A percentile compares a stretch with the other conserved stretches of the same genome.
These are phyloP conservation scores for Cotoneaster glaucophyllus DNA, from an alignment of 306 rosid genomes.

Conservation along the genomic window DNA sequence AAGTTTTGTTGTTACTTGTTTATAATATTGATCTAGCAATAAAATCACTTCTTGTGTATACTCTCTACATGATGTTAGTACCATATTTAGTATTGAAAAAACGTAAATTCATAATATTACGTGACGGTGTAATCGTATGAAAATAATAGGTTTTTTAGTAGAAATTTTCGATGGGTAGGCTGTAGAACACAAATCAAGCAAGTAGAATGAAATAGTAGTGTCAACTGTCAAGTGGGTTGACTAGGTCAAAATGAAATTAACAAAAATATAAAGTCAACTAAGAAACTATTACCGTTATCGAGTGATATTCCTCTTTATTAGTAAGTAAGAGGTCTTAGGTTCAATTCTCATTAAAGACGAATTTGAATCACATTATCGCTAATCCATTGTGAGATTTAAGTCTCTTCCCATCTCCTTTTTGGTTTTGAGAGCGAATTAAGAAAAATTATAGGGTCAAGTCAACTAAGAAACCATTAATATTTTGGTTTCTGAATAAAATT, in stretches of 20 bases:
- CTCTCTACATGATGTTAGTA: constrained; percentile 3
- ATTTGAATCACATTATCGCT: too few relatives aligned
- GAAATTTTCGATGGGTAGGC: background rate
- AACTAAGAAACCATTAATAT: background rate
- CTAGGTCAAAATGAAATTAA: background rate
- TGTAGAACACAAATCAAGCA: background rate
- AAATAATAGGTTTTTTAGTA: background rate
- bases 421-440: background rate
- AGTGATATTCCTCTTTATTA: fast-evolving
- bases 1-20: constrained; percentile 35
- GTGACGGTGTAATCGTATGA: fast-evolving
- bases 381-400: too few relatives aligned
- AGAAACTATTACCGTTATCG: background rate
- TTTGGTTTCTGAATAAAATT: background rate
- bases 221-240: background rate
- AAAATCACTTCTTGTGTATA: background rate
- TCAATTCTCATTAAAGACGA: fast-evolving
- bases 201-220: background rate
- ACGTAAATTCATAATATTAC: too few relatives aligned
- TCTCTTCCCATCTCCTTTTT: too few relatives aligned
- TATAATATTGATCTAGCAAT: constrained; percentile 31
- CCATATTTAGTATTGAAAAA: too few relatives aligned
- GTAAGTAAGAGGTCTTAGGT: too few relatives aligned
- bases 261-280: background rate
- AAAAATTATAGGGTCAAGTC: fast-evolving